Evolutionary conservation across 352 stramenopile genomes (phyloP), one percentile per base, ranked within the genome.

Genomic region (Phytophthora melonis): DNA sequence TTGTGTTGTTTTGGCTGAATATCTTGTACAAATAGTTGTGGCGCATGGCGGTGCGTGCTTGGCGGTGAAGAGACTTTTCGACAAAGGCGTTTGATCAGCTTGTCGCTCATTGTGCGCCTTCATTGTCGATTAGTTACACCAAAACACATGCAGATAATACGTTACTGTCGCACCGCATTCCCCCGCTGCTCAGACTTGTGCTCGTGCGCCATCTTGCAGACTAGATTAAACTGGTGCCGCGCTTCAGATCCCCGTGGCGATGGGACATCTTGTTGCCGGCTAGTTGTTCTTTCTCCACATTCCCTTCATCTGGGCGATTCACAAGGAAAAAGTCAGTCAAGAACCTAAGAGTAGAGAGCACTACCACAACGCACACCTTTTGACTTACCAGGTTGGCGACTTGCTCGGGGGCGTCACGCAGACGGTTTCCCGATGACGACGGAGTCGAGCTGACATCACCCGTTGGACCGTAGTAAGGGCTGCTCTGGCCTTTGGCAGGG

Each of bases 211-310:
- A 55, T 76, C 69, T 79, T 66, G 61, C 66, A 75, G 64, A 80
- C 70, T 72, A 74, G 63, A 75, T 68, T 50, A 63, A 79, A 69
- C 59, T 76, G 58, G 56, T 71, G 68, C 32, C 75, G 45, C 49
- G 58, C 56, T 69, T 68, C 23, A 69, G 10, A 56, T 57, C 64
- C 57, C 18, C 18, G 53, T 70, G 57, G 55, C 50, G 62, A 36
- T 43, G 39, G 59, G 47, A 11, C 47, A 18, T 25, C 50, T 10
- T 30, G 23, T 53, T 34, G 66, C 16, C 70, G 70, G 67, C 84
- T 89, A 93, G 78, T 93, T 94, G 68, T 92, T 93, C 70, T 91
- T 93, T 25, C 72, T 79, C 87, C 87, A 93, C 76, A 94, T 89
- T 58, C 87, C 87, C 73, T 94, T 94, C 79, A 93, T 89, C 87